Conservation (phyloP, 1,139 yeast genomes). For the Saccharomycopsis crataegensis region DNA sequence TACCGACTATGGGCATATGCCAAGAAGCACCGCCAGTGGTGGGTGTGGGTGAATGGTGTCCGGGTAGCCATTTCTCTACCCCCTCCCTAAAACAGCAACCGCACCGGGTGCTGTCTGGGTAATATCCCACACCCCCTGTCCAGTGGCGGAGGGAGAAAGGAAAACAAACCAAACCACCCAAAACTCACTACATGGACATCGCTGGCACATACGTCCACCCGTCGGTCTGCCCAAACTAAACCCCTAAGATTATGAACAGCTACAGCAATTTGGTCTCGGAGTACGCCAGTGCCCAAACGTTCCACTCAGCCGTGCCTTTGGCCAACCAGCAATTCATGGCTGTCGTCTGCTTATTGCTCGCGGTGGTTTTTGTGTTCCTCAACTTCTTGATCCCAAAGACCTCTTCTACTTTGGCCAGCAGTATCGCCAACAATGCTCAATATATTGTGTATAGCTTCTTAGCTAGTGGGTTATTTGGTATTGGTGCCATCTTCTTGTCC, state of each 20-base stretch:
- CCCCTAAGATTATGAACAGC: neutral
- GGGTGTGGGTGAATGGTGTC: too few relatives aligned
- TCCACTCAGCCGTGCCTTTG: conserved; percentile 9
- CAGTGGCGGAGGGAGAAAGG: too few relatives aligned
- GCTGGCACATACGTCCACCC: too few relatives aligned
- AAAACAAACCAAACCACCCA: too few relatives aligned
- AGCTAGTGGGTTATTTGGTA: conserved; percentile 15
- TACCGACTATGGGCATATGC: too few relatives aligned
- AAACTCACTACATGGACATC: too few relatives aligned
- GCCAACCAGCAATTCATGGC: conserved; percentile 13
- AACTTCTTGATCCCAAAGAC: conserved; percentile 11
- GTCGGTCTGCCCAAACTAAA: neutral
- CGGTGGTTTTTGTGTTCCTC: conserved; percentile 11
- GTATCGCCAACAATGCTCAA: conserved; percentile 3
- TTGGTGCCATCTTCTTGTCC: conserved; percentile 15
- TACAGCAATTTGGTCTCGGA: neutral
- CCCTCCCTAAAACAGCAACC: too few relatives aligned
- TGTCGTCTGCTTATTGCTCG: neutral
- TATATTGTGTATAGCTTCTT: conserved; percentile 12
- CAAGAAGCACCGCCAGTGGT: too few relatives aligned
- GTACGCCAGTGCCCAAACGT: neutral
- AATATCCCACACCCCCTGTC: too few relatives aligned
- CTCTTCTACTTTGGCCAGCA: neutral
- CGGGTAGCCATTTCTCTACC: too few relatives aligned
- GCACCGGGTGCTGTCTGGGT: too few relatives aligned